Conservation (phyloP, 331 rosid genomes). For the Malus hybrid region DNA sequence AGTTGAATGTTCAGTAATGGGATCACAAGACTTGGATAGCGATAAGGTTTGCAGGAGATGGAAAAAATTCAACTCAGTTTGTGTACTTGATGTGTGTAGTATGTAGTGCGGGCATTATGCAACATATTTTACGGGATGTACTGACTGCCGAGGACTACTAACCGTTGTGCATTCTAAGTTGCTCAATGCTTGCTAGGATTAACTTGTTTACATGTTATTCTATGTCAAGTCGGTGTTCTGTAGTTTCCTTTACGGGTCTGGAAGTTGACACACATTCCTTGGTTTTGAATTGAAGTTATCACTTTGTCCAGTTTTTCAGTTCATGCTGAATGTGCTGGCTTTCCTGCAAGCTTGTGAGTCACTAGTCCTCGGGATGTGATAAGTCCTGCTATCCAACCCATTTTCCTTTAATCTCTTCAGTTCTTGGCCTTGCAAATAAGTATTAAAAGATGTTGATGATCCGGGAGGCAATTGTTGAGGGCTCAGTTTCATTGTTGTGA, state of each 20-base stretch:
- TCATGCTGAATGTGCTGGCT: slow-evolving; percentile 20
- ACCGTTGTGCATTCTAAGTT: slow-evolving; percentile 4
- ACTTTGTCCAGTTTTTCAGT: slow-evolving; percentile 3
- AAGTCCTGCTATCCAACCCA: slow-evolving; percentile 10
- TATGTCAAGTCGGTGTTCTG: not conserved
- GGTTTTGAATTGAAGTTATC: slow-evolving; percentile 14
- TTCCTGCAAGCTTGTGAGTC: slow-evolving; percentile 18
- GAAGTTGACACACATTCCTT: slow-evolving; percentile 17
- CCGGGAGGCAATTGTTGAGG: slow-evolving; percentile 20
- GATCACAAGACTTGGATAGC: slow-evolving; percentile 5
- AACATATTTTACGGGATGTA: slow-evolving; percentile 6
- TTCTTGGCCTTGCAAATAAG: slow-evolving; percentile 12
- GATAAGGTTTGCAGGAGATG: not conserved
- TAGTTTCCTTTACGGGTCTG: slow-evolving; percentile 8
- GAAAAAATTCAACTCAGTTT: not conserved
- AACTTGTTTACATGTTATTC: not conserved
- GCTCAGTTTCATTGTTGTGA: slow-evolving; percentile 7
- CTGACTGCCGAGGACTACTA: slow-evolving; percentile 2
- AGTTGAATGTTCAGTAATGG: slow-evolving; percentile 11
- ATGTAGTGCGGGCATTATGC: not conserved
- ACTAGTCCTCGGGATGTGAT: slow-evolving; percentile 16
- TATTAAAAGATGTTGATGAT: not conserved
- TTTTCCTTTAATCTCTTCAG: slow-evolving; percentile 16
- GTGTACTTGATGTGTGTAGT: slow-evolving; percentile 9
- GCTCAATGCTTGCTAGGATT: slow-evolving; percentile 11